Percentiles rank a stretch among this genome's conserved stretches.
Evolutionary conservation across 192 early-diverging fungal species (phyloP).

Genomic region (Coemansia guatemalensis): DNA sequence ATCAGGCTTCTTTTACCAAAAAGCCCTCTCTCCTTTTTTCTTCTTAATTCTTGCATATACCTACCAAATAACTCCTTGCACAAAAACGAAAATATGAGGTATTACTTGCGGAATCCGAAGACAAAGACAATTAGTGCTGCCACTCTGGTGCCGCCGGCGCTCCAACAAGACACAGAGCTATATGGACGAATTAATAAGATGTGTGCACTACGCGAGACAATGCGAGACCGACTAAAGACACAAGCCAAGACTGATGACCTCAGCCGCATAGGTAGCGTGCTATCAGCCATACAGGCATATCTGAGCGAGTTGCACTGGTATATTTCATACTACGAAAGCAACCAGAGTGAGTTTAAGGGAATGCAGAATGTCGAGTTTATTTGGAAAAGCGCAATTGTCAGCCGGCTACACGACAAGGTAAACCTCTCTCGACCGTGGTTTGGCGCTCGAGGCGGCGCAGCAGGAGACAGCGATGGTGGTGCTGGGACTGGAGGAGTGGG

Average conservation of each 20-base stretch:
- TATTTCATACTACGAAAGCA: conserved; percentile 34
- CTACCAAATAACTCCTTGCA: neutral
- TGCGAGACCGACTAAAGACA: conserved; percentile 47
- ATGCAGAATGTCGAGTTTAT: conserved; percentile 44
- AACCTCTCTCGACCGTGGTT: conserved; percentile 23
- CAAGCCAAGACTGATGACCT: conserved; percentile 48
- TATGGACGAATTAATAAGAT: conserved; percentile 42
- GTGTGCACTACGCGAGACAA: conserved; percentile 45
- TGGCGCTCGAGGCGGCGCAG: conserved; percentile 11
- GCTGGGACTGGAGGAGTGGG: conserved; percentile 12
- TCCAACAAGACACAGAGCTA: conserved; percentile 47
- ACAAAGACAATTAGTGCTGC: conserved; percentile 37
- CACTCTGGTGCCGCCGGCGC: conserved; percentile 33
- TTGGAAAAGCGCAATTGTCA: conserved; percentile 52
- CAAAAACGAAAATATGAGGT: conserved; percentile 23
- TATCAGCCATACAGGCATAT: conserved; percentile 35
- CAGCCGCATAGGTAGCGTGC: conserved; percentile 21
- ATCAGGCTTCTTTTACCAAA: neutral
- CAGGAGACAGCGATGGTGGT: conserved; percentile 28
- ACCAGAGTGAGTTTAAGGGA: conserved; percentile 33
- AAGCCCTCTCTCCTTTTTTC: neutral
- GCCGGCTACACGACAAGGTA: conserved; percentile 31
- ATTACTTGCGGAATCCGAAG: conserved; percentile 46
- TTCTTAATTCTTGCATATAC: conserved; percentile 1
- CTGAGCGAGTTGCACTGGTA: conserved; percentile 51